These are phyloP conservation scores for Rostrohypoxylon terebratum DNA, from an alignment of 495 filamentous ascomycete species.

Conservation along the genomic window DNA sequence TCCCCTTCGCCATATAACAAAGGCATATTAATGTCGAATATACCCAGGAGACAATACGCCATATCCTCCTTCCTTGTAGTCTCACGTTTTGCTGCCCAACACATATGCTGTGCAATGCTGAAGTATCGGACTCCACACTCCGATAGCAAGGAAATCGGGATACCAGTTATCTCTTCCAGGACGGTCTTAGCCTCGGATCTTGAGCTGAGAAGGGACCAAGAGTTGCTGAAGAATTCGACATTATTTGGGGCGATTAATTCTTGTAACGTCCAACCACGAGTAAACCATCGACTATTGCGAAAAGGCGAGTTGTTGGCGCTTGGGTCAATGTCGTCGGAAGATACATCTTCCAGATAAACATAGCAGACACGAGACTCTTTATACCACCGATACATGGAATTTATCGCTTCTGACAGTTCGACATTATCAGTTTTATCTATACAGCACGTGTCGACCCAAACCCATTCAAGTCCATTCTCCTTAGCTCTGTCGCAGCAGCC, in stretches of 20 bases:
- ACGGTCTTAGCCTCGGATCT: background rate
- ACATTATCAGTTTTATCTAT: background rate
- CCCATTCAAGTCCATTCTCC: background rate
- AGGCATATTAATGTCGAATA: background rate
- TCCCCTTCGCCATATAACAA: background rate
- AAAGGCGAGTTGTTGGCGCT: background rate
- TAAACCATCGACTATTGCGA: background rate
- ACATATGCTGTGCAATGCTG: background rate
- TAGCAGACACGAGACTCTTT: background rate
- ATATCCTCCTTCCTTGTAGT: background rate
- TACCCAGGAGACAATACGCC: background rate
- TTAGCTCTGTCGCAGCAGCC: background rate
- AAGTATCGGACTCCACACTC: background rate
- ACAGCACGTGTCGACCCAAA: background rate
- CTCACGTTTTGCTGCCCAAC: background rate
- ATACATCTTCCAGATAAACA: background rate
- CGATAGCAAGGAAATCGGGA: background rate
- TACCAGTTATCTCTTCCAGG: background rate
- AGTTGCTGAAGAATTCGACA: background rate
- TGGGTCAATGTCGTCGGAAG: background rate
- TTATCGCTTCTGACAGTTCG: constrained; percentile 1
- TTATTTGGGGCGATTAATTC: background rate
- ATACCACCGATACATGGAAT: constrained; percentile 5
- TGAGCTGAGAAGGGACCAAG: background rate
- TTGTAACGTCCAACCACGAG: constrained; percentile 1